A percentile compares a stretch with the other conserved stretches of the same genome.
Conservation (phyloP, 2,329 filamentous ascomycete genomes). For the Pyrenochaeta sp. region DNA sequence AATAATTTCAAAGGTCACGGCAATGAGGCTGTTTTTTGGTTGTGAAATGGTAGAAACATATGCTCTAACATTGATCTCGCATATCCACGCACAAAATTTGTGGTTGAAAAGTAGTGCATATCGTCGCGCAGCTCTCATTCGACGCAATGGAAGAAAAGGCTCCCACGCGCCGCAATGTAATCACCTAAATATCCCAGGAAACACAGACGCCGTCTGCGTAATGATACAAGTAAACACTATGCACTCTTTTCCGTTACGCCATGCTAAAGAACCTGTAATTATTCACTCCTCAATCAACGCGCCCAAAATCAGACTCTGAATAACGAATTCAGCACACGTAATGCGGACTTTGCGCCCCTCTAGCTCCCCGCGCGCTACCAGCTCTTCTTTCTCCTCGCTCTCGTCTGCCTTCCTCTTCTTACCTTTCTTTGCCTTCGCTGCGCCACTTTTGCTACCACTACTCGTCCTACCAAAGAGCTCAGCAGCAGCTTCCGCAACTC, state of each 20-base stretch:
- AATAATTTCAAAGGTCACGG: no score
- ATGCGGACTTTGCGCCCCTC: conserved; percentile 67
- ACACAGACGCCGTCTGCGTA: not conserved
- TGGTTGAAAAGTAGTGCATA: not conserved
- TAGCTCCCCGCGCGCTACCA: conserved; percentile 43
- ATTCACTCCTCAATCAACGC: conserved; percentile 71
- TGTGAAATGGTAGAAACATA: no score
- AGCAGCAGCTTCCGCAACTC: conserved; percentile 63
- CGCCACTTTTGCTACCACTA: conserved; percentile 18
- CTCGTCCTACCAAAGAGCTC: conserved; percentile 53
- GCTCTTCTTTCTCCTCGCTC: conserved; percentile 28
- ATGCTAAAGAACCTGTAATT: not conserved
- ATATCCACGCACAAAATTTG: no score
- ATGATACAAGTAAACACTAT: not conserved
- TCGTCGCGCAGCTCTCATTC: not conserved
- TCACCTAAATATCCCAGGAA: not conserved
- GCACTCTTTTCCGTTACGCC: not conserved
- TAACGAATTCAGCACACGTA: conserved; percentile 84
- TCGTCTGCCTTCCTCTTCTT: conserved; percentile 58
- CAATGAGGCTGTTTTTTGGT: no score
- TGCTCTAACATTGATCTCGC: no score
- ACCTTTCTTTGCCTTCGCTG: conserved; percentile 36
- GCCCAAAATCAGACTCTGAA: conserved; percentile 91
- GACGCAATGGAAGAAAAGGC: not conserved
- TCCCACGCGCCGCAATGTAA: conserved; percentile 1